These are phyloP conservation scores for Aegilops sharonensis DNA, from an alignment of 176 grass and related monocot genomes.

Conservation along the genomic window DNA sequence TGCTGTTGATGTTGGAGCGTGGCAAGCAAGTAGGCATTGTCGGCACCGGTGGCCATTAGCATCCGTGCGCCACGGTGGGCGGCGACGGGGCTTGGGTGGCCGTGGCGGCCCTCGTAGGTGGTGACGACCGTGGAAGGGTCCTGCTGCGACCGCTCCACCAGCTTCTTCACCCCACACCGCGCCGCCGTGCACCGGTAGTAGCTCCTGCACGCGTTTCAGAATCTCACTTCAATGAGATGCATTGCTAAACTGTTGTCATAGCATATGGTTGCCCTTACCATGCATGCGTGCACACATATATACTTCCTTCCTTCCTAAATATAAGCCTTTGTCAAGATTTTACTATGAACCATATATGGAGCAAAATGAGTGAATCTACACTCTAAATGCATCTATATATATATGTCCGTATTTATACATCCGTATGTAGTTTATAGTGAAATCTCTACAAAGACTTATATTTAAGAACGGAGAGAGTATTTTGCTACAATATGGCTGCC, in stretches of 20 bases:
- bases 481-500: no score
- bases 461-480: no score
- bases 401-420: no score
- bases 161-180: constrained; percentile 83
- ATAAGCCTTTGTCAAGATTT: no score
- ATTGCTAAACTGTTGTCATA: neutral
- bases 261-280: neutral
- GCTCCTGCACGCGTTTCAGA: constrained; percentile 51
- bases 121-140: constrained; percentile 72
- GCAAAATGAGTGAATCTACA: no score
- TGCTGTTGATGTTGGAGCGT: neutral
- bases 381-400: no score
- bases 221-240: neutral
- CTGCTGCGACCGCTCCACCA: constrained; percentile 73
- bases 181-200: constrained; percentile 86
- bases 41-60: neutral
- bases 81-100: constrained; percentile 41
- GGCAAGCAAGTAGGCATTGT: neutral
- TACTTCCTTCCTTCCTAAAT: no score
- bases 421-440: no score
- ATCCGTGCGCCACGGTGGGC: constrained; percentile 17
- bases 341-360: no score
- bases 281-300: no score
- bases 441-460: no score
- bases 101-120: constrained; percentile 86